Percentiles rank a stretch among this genome's conserved stretches.
Evolutionary conservation across 179 eudicot genomes (phyloP).

Genomic region (Camellia oleifera): DNA sequence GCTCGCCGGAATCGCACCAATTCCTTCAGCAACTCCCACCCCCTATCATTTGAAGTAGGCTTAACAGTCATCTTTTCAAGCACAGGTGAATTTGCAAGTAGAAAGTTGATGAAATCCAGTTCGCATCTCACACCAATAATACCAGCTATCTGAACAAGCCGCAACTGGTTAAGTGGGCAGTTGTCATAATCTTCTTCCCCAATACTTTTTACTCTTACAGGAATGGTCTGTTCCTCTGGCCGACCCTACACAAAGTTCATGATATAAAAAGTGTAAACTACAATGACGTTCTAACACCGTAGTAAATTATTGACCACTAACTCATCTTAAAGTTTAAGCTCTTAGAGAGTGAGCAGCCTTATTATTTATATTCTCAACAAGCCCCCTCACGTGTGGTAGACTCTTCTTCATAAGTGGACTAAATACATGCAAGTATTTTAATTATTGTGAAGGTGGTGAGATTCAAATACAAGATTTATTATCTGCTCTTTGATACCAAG

Average conservation of each 20-base stretch:
- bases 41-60: constrained; percentile 51
- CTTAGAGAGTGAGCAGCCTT: no score
- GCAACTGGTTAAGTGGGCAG: constrained; percentile 48
- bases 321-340: no score
- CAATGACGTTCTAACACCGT: no score
- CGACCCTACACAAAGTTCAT: constrained; percentile 45
- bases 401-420: no score
- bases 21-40: constrained; percentile 60
- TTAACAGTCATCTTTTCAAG: constrained; percentile 75
- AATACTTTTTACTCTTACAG: constrained; percentile 19
- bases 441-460: no score
- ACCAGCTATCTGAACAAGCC: constrained; percentile 46
- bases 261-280: no score
- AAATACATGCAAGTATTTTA: no score
- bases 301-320: no score
- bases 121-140: constrained; percentile 41
- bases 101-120: constrained; percentile 57
- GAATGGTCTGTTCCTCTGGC: constrained; percentile 42
- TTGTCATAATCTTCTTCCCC: constrained; percentile 36
- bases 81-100: constrained; percentile 62
- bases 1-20: constrained; percentile 64
- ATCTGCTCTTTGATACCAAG: no score
- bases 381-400: no score
- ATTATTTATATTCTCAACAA: no score
- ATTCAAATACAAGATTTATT: no score